phyloP scores from a whole-genome alignment of 345 rosid genomes.

The Gossypioides kirkii region DNA sequence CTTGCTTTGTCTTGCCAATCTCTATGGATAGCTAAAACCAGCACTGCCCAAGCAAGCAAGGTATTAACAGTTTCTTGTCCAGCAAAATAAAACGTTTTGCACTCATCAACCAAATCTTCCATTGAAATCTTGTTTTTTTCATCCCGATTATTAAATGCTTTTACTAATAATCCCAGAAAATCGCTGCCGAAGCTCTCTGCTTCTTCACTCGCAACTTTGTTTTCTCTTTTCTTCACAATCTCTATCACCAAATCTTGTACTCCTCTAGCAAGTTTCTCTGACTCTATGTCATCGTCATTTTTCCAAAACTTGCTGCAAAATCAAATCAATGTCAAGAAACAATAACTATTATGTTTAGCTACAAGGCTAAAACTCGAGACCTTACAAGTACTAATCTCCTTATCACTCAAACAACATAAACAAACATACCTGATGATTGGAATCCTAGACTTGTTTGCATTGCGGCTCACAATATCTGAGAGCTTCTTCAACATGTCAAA shows the following conservation, averaged over 20 bases:
- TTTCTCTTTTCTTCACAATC: conserved; percentile 5
- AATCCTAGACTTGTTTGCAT: conserved; percentile 15
- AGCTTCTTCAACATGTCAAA: conserved; percentile 33
- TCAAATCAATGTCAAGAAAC: not conserved
- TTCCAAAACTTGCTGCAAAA: conserved; percentile 2
- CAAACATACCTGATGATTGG: conserved; percentile 27
- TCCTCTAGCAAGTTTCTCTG: not conserved
- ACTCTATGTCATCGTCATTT: not conserved
- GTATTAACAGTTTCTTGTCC: conserved; percentile 35
- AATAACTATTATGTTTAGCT: too few relatives aligned
- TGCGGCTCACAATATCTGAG: conserved; percentile 13
- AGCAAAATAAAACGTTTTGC: conserved; percentile 39
- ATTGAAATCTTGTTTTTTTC: not conserved
- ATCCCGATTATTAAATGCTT: not conserved
- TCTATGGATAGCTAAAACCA: conserved; percentile 24
- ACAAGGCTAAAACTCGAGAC: too few relatives aligned
- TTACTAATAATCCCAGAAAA: not conserved
- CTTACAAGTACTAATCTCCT: too few relatives aligned
- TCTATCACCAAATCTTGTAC: conserved; percentile 6
- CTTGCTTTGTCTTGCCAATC: conserved; percentile 51
- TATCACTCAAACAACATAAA: not conserved
- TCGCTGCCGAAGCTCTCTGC: conserved; percentile 1
- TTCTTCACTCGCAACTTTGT: not conserved
- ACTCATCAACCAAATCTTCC: conserved; percentile 34
- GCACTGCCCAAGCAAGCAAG: not conserved